A percentile compares a stretch with the other conserved stretches of the same genome.
These are phyloP conservation scores for Opeltia flavorubescens DNA, from an alignment of 495 filamentous ascomycete species.

Conservation along the genomic window DNA sequence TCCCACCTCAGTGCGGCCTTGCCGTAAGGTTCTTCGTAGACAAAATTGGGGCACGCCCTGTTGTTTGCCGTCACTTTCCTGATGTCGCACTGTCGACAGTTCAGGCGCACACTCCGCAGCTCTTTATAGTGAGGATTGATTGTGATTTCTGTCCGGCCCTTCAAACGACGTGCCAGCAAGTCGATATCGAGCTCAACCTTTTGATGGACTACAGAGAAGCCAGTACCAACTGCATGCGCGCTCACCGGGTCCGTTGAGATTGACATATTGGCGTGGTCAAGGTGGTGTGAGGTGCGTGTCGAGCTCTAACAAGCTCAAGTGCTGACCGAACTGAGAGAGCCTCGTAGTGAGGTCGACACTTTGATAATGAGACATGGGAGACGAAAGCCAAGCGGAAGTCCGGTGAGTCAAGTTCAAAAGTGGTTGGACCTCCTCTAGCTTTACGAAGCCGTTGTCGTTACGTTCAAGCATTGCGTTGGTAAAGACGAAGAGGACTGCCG, in stretches of 20 bases:
- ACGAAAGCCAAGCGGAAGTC: not conserved
- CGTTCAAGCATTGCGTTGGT: too few species aligned
- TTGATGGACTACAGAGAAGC: slow-evolving; percentile 60
- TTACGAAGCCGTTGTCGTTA: too few species aligned
- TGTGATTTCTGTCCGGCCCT: slow-evolving; percentile 66
- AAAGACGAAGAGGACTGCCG: too few species aligned
- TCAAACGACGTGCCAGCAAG: slow-evolving; percentile 58
- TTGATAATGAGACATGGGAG: not conserved
- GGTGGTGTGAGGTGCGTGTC: not conserved
- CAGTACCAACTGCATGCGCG: slow-evolving; percentile 21
- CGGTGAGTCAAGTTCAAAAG: too few species aligned
- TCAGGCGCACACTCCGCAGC: slow-evolving; percentile 56
- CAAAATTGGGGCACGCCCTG: slow-evolving; percentile 33
- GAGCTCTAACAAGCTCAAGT: not conserved
- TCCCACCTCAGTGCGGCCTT: slow-evolving; percentile 45
- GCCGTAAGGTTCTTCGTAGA: slow-evolving; percentile 63
- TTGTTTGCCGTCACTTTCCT: slow-evolving; percentile 59
- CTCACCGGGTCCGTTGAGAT: slow-evolving; percentile 2
- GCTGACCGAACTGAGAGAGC: not conserved
- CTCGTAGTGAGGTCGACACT: not conserved
- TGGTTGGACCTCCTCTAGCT: too few species aligned
- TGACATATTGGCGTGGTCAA: not conserved
- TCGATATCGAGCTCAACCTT: slow-evolving; percentile 80
- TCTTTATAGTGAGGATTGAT: slow-evolving; percentile 55
- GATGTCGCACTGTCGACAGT: slow-evolving; percentile 75